phyloP scores from a whole-genome alignment of 2,329 filamentous ascomycete species.

The Cladosporium oxysporum region DNA sequence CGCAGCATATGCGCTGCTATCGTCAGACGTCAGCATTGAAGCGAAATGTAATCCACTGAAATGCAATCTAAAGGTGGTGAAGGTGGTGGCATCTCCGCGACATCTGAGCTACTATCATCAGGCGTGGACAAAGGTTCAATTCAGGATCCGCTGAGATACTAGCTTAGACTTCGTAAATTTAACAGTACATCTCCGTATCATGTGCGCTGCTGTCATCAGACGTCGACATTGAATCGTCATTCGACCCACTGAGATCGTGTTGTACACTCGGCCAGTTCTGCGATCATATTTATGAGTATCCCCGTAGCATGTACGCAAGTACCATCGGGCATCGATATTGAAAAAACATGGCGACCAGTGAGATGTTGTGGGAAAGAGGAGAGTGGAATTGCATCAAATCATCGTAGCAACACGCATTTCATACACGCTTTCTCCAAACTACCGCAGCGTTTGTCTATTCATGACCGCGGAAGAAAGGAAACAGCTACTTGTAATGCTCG shows the following conservation, averaged over 20 bases:
- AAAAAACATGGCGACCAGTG: neutral
- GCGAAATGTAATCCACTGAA: neutral
- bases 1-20: neutral
- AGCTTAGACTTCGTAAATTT: neutral
- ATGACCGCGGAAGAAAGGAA: constrained; percentile 12
- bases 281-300: neutral
- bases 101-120: neutral
- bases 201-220: neutral
- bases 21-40: neutral
- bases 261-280: neutral
- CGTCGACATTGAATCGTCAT: neutral
- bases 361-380: neutral
- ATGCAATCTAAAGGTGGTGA: no score
- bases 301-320: neutral
- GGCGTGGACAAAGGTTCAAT: neutral
- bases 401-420: constrained; percentile 19
- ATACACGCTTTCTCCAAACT: constrained; percentile 17
- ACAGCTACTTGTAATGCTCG: constrained; percentile 20
- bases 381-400: neutral
- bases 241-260: neutral
- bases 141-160: neutral
- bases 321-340: neutral
- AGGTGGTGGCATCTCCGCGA: neutral
- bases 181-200: neutral
- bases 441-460: constrained; percentile 15